A percentile compares a stretch with the other conserved stretches of the same genome.
Conservation (phyloP, 495 filamentous ascomycete species). For the Aspergillus conjunctus region DNA sequence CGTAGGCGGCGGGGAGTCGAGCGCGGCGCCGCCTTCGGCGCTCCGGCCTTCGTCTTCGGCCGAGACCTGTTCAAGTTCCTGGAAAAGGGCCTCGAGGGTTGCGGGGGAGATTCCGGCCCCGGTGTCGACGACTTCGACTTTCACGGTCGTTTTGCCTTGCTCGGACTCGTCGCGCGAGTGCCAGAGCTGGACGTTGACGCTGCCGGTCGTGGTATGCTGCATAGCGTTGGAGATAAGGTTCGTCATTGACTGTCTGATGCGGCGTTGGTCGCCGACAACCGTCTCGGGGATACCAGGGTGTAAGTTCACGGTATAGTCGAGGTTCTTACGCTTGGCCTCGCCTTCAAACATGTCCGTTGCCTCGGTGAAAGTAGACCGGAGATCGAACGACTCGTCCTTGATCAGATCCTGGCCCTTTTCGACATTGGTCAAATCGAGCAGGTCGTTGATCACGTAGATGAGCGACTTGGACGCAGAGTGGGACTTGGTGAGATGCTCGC, state of each 20-base stretch:
- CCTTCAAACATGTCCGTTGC: constrained; percentile 72
- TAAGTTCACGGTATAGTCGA: constrained; percentile 66
- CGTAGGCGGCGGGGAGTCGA: background rate
- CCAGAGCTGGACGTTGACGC: constrained; percentile 70
- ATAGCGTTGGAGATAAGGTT: constrained; percentile 89
- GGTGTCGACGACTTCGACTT: constrained; percentile 77
- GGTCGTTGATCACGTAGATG: constrained; percentile 95
- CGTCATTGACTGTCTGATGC: constrained; percentile 75
- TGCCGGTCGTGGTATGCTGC: constrained; percentile 73
- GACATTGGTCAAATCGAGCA: constrained; percentile 87
- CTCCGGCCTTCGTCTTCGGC: constrained; percentile 48
- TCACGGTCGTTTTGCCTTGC: constrained; percentile 57
- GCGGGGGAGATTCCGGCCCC: constrained; percentile 74
- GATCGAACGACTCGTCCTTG: constrained; percentile 80
- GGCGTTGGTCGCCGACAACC: constrained; percentile 78
- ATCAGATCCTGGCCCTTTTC: constrained; percentile 80
- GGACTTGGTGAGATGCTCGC: constrained; percentile 76
- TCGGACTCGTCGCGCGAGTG: constrained; percentile 40
- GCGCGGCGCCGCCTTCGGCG: constrained; percentile 6
- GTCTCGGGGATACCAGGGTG: constrained; percentile 67
- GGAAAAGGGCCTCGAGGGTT: constrained; percentile 76
- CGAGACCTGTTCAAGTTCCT: constrained; percentile 85
- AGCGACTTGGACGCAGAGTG: constrained; percentile 93
- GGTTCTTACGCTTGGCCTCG: constrained; percentile 75
- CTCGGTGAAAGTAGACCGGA: constrained; percentile 71